A percentile compares a stretch with the other conserved stretches of the same genome.
Evolutionary conservation across 2,329 filamentous ascomycete species (phyloP).

Genomic region (Pyrenochaeta sp.): DNA sequence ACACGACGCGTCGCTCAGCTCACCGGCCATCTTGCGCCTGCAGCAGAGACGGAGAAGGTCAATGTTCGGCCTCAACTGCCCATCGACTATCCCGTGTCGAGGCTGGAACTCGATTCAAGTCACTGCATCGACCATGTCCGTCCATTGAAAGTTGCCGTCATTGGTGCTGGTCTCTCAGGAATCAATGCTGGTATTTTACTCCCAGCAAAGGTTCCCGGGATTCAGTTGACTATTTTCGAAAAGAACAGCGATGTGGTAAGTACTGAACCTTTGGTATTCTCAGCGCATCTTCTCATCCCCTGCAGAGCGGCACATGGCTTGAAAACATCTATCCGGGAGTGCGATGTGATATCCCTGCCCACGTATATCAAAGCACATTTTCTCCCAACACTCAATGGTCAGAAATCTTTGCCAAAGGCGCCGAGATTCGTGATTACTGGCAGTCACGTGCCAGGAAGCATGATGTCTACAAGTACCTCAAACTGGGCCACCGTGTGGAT

Average conservation of each 20-base stretch:
- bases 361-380: conserved; percentile 54
- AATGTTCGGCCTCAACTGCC: conserved; percentile 17
- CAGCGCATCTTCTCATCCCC: not conserved
- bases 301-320: conserved; percentile 44
- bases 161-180: conserved; percentile 70
- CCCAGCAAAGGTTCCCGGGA: conserved; percentile 71
- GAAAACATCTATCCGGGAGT: conserved; percentile 47
- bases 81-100: conserved; percentile 36
- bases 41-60: conserved; percentile 21
- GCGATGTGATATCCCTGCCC: conserved; percentile 40
- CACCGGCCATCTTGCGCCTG: conserved; percentile 32
- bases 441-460: conserved; percentile 49
- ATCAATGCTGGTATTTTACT: conserved; percentile 71
- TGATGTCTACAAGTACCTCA: conserved; percentile 48
- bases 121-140: conserved; percentile 41
- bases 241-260: conserved; percentile 53
- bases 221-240: conserved; percentile 63
- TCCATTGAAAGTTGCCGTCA: conserved; percentile 62
- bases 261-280: not conserved
- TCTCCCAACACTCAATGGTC: conserved; percentile 55
- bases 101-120: conserved; percentile 32
- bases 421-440: conserved; percentile 55
- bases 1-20: conserved; percentile 37
- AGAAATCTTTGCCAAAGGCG: conserved; percentile 49
- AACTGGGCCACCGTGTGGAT: conserved; percentile 48